A percentile compares a stretch with the other conserved stretches of the same genome.
Conservation (phyloP, 768 basidiomycete genomes). For the Hericium erinaceus region DNA sequence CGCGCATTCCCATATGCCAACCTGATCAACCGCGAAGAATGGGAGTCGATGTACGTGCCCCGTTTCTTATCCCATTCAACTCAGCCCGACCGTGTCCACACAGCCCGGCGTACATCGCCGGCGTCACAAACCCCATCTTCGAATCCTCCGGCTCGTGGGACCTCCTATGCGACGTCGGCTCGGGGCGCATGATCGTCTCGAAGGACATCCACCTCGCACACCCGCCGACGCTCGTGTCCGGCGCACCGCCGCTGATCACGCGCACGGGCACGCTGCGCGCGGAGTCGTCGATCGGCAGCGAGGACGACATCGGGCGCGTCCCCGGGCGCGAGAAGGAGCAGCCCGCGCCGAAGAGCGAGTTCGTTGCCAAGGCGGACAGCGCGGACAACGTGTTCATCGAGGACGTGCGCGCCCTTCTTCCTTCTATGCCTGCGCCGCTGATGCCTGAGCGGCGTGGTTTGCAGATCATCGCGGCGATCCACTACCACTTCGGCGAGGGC, state of each 20-base stretch:
- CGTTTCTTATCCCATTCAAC: background rate
- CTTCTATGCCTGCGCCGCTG: background rate
- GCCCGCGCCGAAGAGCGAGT: conserved; percentile 38
- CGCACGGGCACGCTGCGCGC: conserved; percentile 58
- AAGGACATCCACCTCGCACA: conserved; percentile 64
- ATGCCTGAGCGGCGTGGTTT: background rate
- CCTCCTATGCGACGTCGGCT: conserved; percentile 83
- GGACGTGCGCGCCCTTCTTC: conserved; percentile 44
- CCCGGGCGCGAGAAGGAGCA: conserved; percentile 35
- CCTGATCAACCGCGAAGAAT: conserved; percentile 78
- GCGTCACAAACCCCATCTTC: conserved; percentile 96
- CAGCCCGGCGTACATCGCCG: conserved; percentile 90
- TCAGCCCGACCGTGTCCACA: background rate
- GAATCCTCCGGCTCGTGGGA: conserved; percentile 87
- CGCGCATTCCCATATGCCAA: conserved; percentile 95
- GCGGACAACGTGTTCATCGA: conserved; percentile 87
- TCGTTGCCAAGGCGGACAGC: conserved; percentile 45
- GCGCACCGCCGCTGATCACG: conserved; percentile 32
- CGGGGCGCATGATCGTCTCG: conserved; percentile 77
- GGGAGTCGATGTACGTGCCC: conserved; percentile 71
- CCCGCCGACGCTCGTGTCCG: conserved; percentile 23
- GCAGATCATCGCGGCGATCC: conserved; percentile 78
- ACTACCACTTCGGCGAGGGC: conserved; percentile 87
- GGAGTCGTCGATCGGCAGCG: conserved; percentile 51
- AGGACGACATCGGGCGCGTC: conserved; percentile 61